phyloP scores from a whole-genome alignment of 805 yeast species.

The Kodamaea leandrae region DNA sequence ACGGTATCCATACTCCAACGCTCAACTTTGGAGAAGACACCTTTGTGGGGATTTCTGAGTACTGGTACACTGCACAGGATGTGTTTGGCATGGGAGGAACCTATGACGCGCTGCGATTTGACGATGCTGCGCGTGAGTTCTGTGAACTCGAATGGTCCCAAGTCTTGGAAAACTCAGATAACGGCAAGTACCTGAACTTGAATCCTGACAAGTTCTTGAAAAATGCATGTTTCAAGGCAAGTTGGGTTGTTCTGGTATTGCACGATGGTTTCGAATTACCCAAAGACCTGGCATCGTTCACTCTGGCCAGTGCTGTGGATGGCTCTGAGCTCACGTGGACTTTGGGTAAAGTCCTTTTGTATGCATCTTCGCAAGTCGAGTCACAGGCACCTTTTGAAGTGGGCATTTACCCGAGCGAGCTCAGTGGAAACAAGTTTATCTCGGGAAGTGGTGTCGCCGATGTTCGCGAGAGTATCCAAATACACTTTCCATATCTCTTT shows the following conservation, averaged over 20 bases:
- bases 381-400: constrained; percentile 16
- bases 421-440: constrained; percentile 31
- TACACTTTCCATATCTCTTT: neutral
- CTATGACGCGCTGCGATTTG: constrained; percentile 71
- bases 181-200: constrained; percentile 59
- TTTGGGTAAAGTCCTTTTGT: constrained; percentile 78
- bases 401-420: constrained; percentile 43
- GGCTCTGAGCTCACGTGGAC: constrained; percentile 96
- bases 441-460: constrained; percentile 25
- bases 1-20: constrained; percentile 92
- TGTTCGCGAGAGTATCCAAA: neutral
- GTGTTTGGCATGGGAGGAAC: constrained; percentile 86
- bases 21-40: constrained; percentile 76
- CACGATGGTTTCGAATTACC: constrained; percentile 95
- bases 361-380: constrained; percentile 70
- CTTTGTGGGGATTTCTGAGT: constrained; percentile 92
- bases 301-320: constrained; percentile 73
- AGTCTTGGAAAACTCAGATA: constrained; percentile 46
- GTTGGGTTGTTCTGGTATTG: constrained; percentile 85
- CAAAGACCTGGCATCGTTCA: constrained; percentile 64
- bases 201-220: constrained; percentile 50
- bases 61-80: constrained; percentile 96
- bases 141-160: constrained; percentile 75
- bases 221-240: constrained; percentile 89
- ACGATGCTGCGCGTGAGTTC: constrained; percentile 61